Base-by-base conservation (phyloP, 1,284 basidiomycete species). In the Rhizoctonia solani region DNA sequence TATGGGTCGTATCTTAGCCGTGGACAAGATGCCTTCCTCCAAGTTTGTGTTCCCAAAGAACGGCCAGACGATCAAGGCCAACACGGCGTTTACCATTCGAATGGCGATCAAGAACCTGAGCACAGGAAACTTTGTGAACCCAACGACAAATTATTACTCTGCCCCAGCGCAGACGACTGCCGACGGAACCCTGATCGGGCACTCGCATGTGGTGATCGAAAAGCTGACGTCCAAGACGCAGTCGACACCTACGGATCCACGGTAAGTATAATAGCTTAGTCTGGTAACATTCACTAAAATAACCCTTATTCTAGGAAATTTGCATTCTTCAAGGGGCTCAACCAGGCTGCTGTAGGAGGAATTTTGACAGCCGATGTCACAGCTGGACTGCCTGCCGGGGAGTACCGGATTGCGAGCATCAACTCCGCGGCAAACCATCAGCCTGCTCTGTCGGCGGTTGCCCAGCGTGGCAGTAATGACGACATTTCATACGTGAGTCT, bases 291-390 rank as follows among this genome's bases (percentile, higher is more conserved):
- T 47, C 11, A 14, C 41, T 2, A 4, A n/a, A 13, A 16, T 23
- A 34, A 47, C 2, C 41, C 25, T n/a, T 14, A 2, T n/a, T 4
- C n/a, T 32, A 59, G 56, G 65, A 76, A 77, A 53, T 87, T 87
- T 73, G 82, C 80, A 9, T 88, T 90, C 78, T 90, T 90, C 85
- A 87, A 88, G 55, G 84, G 85, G 69, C 72, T 86, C 61, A 83
- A 86, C 74, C 79, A 74, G 37, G 74, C 78, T 13, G 85, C 82
- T 19, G 71, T 72, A 55, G 80, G 81, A 47, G 84, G 85, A 37
- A 73, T 84, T 4, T 77, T 87, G 25, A 79, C 80, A 32, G 81
- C 81, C 25, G 79, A 79, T 52, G 84, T 90, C 34, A 77, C 81
- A 0, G 77, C 76, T 21, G 87, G 87, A 63, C 77, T 90, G 16